Percentiles rank a stretch among this genome's conserved stretches.
Conservation (phyloP, 805 yeast genomes). For the Candida yuanshanica region DNA sequence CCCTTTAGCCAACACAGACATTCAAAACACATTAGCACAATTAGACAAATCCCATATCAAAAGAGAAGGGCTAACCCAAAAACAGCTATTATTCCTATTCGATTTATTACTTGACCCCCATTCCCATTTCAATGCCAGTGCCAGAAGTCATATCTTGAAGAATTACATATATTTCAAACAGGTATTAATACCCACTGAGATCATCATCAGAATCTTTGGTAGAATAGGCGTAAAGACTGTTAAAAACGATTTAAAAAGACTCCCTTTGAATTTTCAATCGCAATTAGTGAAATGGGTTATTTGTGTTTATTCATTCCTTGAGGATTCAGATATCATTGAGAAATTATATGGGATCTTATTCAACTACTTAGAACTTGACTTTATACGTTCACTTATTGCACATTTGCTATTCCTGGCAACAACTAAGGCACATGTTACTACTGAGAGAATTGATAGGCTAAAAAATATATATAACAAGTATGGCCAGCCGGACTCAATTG, state of each 20-base stretch:
- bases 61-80: conserved; percentile 6
- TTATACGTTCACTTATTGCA: conserved; percentile 28
- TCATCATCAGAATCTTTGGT: conserved; percentile 24
- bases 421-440: conserved; percentile 23
- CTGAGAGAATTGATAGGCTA: conserved; percentile 25
- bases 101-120: conserved; percentile 6
- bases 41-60: conserved; percentile 3
- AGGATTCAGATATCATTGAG: conserved; percentile 13
- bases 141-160: conserved; percentile 18
- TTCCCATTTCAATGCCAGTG: neutral
- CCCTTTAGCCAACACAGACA: neutral
- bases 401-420: conserved; percentile 30
- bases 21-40: neutral
- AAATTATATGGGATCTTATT: conserved; percentile 25
- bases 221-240: conserved; percentile 26
- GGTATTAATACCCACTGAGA: conserved; percentile 20
- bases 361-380: conserved; percentile 32
- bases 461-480: conserved; percentile 18
- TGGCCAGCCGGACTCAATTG: conserved; percentile 14
- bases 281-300: conserved; percentile 30
- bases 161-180: conserved; percentile 27
- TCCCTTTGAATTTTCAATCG: conserved; percentile 21
- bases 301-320: conserved; percentile 23
- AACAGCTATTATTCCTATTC: conserved; percentile 8
- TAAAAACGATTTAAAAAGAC: conserved; percentile 16